phyloP scores from a whole-genome alignment of 768 basidiomycete species.

The Cystofilobasidium ferigula region DNA sequence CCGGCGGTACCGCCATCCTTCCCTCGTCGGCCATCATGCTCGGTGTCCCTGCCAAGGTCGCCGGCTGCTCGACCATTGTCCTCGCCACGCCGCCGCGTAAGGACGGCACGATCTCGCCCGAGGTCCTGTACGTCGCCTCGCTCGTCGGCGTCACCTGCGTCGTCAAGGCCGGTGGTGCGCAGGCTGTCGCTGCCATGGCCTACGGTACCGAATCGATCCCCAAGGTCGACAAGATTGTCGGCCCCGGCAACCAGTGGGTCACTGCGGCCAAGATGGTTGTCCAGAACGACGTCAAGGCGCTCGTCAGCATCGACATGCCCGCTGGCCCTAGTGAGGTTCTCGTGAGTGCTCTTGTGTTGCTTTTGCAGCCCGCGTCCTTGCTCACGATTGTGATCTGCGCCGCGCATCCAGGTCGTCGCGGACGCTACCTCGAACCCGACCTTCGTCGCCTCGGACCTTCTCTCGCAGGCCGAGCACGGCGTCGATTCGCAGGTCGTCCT shows the following conservation, averaged over 20 bases:
- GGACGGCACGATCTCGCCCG: constrained; percentile 87
- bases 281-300: constrained; percentile 92
- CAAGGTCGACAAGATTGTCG: constrained; percentile 98
- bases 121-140: constrained; percentile 92
- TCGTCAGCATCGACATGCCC: constrained; percentile 98
- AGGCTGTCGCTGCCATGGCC: constrained; percentile 89
- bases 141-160: constrained; percentile 82
- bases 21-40: constrained; percentile 97
- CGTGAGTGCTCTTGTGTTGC: constrained; percentile 46
- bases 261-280: constrained; percentile 99
- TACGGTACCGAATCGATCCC: constrained; percentile 91
- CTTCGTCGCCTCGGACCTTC: constrained; percentile 89
- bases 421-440: constrained; percentile 74
- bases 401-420: constrained; percentile 64
- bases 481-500: constrained; percentile 96
- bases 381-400: not conserved
- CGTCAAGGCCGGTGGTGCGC: constrained; percentile 89
- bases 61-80: constrained; percentile 81
- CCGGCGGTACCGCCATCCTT: constrained; percentile 89
- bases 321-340: constrained; percentile 96
- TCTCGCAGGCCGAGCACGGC: constrained; percentile 97
- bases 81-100: constrained; percentile 90
- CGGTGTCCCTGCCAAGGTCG: constrained; percentile 93
- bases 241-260: constrained; percentile 99
- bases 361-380: not conserved